Percentiles rank a stretch among this genome's conserved stretches.
Evolutionary conservation across 495 filamentous ascomycete genomes (phyloP).

Genomic region (Penicillium riverlandense): DNA sequence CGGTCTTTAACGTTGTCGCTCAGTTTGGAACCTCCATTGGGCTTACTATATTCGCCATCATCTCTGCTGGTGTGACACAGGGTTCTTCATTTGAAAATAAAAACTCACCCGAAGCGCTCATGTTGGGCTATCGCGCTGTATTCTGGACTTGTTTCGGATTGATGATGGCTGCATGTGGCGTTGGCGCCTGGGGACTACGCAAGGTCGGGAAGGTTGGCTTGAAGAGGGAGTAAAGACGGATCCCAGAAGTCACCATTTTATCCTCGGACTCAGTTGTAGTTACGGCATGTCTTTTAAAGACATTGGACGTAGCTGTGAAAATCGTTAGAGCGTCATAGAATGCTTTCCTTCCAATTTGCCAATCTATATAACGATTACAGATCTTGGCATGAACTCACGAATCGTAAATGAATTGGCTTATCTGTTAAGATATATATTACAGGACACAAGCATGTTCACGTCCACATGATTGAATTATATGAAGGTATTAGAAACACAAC

Average conservation of each 20-base stretch:
- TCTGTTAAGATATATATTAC: no score
- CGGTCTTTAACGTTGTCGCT: slow-evolving; percentile 56
- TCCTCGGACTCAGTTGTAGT: no score
- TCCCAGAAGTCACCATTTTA: background rate
- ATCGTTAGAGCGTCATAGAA: no score
- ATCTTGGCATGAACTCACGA: no score
- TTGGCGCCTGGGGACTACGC: slow-evolving; percentile 42
- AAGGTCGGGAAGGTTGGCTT: slow-evolving; percentile 47
- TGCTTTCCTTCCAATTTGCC: no score
- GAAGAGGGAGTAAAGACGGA: slow-evolving; percentile 35
- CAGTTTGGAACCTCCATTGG: slow-evolving; percentile 57
- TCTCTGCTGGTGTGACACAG: slow-evolving; percentile 45
- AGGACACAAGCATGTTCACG: no score
- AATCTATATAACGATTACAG: no score
- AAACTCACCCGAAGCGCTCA: slow-evolving; percentile 30
- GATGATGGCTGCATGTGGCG: slow-evolving; percentile 29
- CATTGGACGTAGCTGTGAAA: background rate
- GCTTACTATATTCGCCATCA: slow-evolving; percentile 47
- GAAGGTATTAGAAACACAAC: no score
- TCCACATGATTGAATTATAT: no score
- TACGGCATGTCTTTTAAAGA: no score
- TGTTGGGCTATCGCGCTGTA: slow-evolving; percentile 51
- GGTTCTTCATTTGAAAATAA: slow-evolving; percentile 17
- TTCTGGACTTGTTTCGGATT: slow-evolving; percentile 55
- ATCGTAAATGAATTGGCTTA: no score